Base-by-base conservation (phyloP, 2,329 filamentous ascomycete genomes). In the Colletotrichum incanum region DNA sequence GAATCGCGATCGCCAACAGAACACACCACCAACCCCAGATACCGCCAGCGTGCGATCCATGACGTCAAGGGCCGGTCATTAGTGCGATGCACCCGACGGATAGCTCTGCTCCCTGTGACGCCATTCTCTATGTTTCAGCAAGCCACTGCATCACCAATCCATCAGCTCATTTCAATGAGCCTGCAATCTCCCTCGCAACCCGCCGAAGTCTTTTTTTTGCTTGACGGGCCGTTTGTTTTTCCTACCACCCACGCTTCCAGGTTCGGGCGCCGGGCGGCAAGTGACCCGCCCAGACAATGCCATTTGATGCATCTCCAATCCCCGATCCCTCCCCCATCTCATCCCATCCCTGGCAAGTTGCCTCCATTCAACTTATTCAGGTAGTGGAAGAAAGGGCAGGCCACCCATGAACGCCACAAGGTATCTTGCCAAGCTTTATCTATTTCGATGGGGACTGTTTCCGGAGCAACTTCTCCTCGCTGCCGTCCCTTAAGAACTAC, bases 111-210 rank as follows among this genome's bases (percentile, higher is more conserved):
- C 23, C n/a, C 58, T 55, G 63, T 73, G 72, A 73, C 72, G 72
- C 64, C 72, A 73, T 72, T 14, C 50, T 59, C 37, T 43, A 55
- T 59, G 37, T 62, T 52, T 58, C 63, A 14, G 49, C 63, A 72
- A 63, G 72, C 72, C 72, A 72, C 68, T 67, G 68, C 68, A 67
- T 71, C 67, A 72, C 63, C 69, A 65, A 56, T 31, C 47, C 47
- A 49, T 39, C 23, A 50, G 61, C 2, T 45, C 45, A 16, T 64
- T 45, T 41, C 65, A 39, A 37, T 39, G 20, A 20, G 9, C 34
- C 43, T 54, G 28, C 62, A 41, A 67, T 73, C 39, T 71, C 67
- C 26, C 45, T 54, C 23, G 18, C 43, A 20, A 41, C 28, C 16
- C 34, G 50, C 20, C n/a, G 34, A 60, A 12, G 23, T 26, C 47